A percentile compares a stretch with the other conserved stretches of the same genome.
Conservation (phyloP, 306 rosid species). For the Prunus kanzakura region DNA sequence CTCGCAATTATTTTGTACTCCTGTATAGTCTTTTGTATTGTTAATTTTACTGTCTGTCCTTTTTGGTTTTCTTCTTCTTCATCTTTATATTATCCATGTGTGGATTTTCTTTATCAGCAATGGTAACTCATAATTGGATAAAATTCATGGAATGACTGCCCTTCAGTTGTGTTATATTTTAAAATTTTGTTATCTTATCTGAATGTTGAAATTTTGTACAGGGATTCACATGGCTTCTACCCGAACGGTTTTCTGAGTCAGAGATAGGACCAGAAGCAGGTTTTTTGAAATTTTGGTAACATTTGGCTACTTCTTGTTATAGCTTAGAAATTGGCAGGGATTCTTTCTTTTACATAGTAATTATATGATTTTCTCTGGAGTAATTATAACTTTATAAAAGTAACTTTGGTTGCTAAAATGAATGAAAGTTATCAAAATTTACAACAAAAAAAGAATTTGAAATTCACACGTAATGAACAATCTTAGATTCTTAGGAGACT, state of each 20-base stretch:
- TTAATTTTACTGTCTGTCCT: not conserved
- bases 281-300: slow-evolving; percentile 91
- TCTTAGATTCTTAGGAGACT: too few species aligned
- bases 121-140: not conserved
- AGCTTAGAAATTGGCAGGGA: slow-evolving; percentile 25
- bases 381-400: not conserved
- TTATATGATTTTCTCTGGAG: not conserved
- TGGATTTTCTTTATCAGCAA: not conserved
- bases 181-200: slow-evolving; percentile 23
- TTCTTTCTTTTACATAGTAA: slow-evolving; percentile 3
- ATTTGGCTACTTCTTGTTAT: slow-evolving; percentile 53
- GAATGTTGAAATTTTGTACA: slow-evolving; percentile 38
- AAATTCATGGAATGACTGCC: not conserved
- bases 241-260: slow-evolving; percentile 89
- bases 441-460: not conserved
- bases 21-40: not conserved
- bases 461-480: too few species aligned
- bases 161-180: not conserved
- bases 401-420: not conserved
- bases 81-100: not conserved
- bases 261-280: slow-evolving; percentile 99
- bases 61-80: not conserved
- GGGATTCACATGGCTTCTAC: slow-evolving; percentile 98
- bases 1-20: not conserved
- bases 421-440: not conserved